Evolutionary conservation across 1,284 basidiomycete genomes (phyloP), one percentile per base, ranked within the genome.

Genomic region (Thelephora terrestris): DNA sequence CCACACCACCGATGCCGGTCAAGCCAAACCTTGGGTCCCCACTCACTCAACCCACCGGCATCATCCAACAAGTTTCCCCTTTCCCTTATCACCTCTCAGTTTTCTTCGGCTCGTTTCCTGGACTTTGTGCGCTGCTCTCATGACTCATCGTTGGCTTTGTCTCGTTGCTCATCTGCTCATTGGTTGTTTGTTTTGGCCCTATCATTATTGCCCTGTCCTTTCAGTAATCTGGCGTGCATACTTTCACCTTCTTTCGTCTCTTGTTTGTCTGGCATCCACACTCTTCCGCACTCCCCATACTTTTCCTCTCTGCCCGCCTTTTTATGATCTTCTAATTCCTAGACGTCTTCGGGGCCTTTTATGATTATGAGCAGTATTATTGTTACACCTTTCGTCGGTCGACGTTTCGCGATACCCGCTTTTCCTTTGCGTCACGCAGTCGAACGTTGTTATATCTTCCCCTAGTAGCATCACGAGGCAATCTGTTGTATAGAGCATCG

Each of bases 91-190:
- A 47, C 46, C n/a, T 14, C 42, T 42, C 42, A 40, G 45, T 21
- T 46, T 46, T 50, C 24, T 46, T 34, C 23, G 46, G 27, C 47
- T 49, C 50, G 45, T 43, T 43, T 54, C 48, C 38, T 45, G 53
- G 50, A 54, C 53, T 49, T 55, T 57, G 59, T 76, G 75, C 75
- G 77, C 77, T 80, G 76, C 79, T 80, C 76, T 77, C 62, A 58
- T 58, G 53, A 53, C 55, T 57, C 52, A 56, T 60, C 57, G 58
- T 58, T 62, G 55, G 58, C 73, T 72, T 74, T 72, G 77, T 80
- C 76, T 79, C 76, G 71, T 73, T 71, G 70, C 70, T 58, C 58
- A 61, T 67, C 71, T 75, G 75, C 70, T 75, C 70, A 67, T 71
- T 68, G 69, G 70, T 67, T 71, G 70, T 65, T 42, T 42, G 39